Evolutionary conservation across 305 asterid genomes (phyloP).

Genomic region (Striga hermonthica): DNA sequence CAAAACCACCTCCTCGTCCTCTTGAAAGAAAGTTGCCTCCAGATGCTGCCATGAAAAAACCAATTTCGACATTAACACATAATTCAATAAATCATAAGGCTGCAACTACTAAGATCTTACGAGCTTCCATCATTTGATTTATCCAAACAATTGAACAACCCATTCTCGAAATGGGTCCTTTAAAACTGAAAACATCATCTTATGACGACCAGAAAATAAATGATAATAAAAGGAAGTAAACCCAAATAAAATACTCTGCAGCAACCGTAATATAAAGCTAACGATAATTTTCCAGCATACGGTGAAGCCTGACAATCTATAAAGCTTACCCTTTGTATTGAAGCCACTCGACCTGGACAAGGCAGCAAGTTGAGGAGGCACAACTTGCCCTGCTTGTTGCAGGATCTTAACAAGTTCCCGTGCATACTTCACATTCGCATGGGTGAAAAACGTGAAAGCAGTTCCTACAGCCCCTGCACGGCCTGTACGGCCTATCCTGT

Average conservation of each 20-base stretch:
- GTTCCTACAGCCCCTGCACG: conserved; percentile 93
- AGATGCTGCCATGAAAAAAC: conserved; percentile 43
- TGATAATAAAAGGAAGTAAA: too few relatives aligned
- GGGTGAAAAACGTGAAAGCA: conserved; percentile 78
- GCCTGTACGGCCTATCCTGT: conserved; percentile 93
- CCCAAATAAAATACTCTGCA: neutral
- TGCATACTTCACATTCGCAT: conserved; percentile 64
- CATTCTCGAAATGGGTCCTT: too few relatives aligned
- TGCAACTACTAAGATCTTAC: neutral
- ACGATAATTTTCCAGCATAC: neutral
- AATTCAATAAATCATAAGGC: neutral
- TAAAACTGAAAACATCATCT: too few relatives aligned
- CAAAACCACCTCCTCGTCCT: conserved; percentile 77
- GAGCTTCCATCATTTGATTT: neutral
- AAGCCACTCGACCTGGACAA: conserved; percentile 47
- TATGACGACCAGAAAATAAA: too few relatives aligned
- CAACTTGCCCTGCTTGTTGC: conserved; percentile 78
- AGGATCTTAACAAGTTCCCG: conserved; percentile 72
- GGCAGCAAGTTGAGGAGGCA: conserved; percentile 73
- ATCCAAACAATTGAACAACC: neutral
- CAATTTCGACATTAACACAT: neutral
- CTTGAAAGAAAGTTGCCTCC: conserved; percentile 59
- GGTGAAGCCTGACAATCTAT: neutral
- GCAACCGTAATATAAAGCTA: neutral
- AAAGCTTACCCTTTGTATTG: conserved; percentile 53